phyloP scores from a whole-genome alignment of 23 red algal species.

The Gracilaria vermiculophylla region DNA sequence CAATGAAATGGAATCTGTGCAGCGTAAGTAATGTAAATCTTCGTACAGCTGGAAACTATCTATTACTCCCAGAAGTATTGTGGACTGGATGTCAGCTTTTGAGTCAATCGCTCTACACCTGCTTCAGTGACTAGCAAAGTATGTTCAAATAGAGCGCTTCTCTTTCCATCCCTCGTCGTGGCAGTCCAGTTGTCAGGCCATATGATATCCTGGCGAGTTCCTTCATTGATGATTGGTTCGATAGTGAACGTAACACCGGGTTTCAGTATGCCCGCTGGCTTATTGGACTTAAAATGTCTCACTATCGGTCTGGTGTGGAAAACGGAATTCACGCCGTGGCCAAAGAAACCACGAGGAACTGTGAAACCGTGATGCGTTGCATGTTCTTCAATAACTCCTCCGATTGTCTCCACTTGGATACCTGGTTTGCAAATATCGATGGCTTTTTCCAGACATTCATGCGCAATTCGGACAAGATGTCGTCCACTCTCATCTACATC shows the following conservation, averaged over 20 bases:
- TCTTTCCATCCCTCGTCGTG: conserved; percentile 79
- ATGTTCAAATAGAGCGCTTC: conserved; percentile 95
- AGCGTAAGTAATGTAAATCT: no score
- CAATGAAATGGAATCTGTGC: no score
- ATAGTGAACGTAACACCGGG: conserved; percentile 93
- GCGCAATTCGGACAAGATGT: conserved; percentile 67
- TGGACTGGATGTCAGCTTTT: conserved; percentile 42
- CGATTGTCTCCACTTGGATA: conserved; percentile 74
- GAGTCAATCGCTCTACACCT: conserved; percentile 75
- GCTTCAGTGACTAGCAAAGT: conserved; percentile 80
- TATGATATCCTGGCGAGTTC: conserved; percentile 43
- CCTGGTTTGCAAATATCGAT: conserved; percentile 88
- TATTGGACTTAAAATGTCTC: conserved; percentile 79
- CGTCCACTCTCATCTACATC: conserved; percentile 64
- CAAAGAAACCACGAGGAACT: conserved; percentile 90
- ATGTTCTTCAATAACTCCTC: conserved; percentile 86
- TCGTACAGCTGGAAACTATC: no score
- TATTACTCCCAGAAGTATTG: conserved; percentile 72
- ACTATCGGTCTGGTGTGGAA: conserved; percentile 97
- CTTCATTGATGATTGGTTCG: conserved; percentile 99
- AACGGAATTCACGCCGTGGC: conserved; percentile 89
- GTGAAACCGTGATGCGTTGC: conserved; percentile 60
- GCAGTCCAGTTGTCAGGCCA: conserved; percentile 98
- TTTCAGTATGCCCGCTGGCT: conserved; percentile 76
- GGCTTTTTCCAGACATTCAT: conserved; percentile 82